Evolutionary conservation across 139 green algal species (phyloP), one percentile per base, ranked within the genome.

Genomic region (Ettlia oleoabundans): DNA sequence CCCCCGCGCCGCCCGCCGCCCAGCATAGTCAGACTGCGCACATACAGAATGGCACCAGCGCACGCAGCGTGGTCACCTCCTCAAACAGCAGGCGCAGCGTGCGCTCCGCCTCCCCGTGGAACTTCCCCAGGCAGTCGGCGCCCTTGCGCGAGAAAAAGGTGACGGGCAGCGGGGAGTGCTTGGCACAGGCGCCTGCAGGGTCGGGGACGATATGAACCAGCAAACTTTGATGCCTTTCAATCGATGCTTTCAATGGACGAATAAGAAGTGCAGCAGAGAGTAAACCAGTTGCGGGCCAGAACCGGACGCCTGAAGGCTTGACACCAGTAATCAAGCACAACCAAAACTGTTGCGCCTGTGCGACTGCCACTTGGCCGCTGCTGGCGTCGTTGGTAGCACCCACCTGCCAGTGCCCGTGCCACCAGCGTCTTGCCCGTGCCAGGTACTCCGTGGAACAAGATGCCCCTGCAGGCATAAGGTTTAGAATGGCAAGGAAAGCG

Each of bases 71-170:
- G 37, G 65, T 32, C 78, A 92, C 92, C 90, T 95, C 92, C 22
- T 94, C 89, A 84, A 97, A 97, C 35, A 97, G 89, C 82, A 96
- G 86, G 55, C 95, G 78, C 80, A 98, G 90, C 41, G 93, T 93
- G 26, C 92, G 84, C 88, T 98, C 95, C 26, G 94, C 93, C 51
- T 98, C 95, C 2, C 95, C 95, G 22, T 85, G 85, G 65, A 96
- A 98, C 86, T 98, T 98, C 65, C 95, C 92, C 55, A 98, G 88
- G 86, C 94, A 96, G 84, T 98, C 95, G 21, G 95, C 94, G 1
- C 95, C 92, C 66, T 95, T 96, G 61, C 94, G 85, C 0, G 90
- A 86, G 85, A 97, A 98, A 55, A 97, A 90, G 0, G 94, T 89
- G 28, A 98, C 92, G 2, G 89, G 89, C 33, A 70, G 67, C 2